Evolutionary conservation across 1,284 basidiomycete species (phyloP).

Genomic region (Microbotryomycetes sp.): DNA sequence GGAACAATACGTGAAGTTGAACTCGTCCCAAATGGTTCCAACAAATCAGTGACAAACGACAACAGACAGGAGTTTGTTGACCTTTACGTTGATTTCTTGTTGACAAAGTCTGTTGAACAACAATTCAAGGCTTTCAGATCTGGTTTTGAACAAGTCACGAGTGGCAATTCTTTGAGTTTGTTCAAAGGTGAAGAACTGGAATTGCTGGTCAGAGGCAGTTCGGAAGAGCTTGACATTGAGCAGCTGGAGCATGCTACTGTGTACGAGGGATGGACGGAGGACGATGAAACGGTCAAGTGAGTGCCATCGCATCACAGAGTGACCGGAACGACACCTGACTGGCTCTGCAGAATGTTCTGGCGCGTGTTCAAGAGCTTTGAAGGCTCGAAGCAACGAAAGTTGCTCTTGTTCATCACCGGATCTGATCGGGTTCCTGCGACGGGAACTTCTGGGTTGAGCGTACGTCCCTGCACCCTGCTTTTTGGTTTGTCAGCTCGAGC

Average conservation of each 20-base stretch:
- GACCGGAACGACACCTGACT: neutral
- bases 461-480: neutral
- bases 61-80: slow-evolving; percentile 30
- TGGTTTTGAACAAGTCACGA: slow-evolving; percentile 35
- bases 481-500: no score
- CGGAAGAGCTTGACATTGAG: slow-evolving; percentile 33
- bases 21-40: slow-evolving; percentile 29
- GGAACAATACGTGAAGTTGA: slow-evolving; percentile 33
- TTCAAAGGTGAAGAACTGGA: slow-evolving; percentile 37
- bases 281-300: slow-evolving; percentile 25
- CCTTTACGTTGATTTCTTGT: slow-evolving; percentile 20
- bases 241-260: slow-evolving; percentile 26
- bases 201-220: slow-evolving; percentile 34
- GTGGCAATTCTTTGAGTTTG: slow-evolving; percentile 36
- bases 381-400: slow-evolving; percentile 17
- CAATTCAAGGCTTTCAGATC: slow-evolving; percentile 36
- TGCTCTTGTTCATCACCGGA: slow-evolving; percentile 36
- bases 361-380: slow-evolving; percentile 15
- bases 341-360: slow-evolving; percentile 33
- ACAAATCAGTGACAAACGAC: slow-evolving; percentile 26
- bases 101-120: slow-evolving; percentile 20
- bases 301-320: neutral
- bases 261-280: slow-evolving; percentile 30
- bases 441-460: slow-evolving; percentile 5
- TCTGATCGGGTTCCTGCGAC: slow-evolving; percentile 37